phyloP scores from a whole-genome alignment of 2,329 filamentous ascomycete species.

The Colletotrichum tropicale region DNA sequence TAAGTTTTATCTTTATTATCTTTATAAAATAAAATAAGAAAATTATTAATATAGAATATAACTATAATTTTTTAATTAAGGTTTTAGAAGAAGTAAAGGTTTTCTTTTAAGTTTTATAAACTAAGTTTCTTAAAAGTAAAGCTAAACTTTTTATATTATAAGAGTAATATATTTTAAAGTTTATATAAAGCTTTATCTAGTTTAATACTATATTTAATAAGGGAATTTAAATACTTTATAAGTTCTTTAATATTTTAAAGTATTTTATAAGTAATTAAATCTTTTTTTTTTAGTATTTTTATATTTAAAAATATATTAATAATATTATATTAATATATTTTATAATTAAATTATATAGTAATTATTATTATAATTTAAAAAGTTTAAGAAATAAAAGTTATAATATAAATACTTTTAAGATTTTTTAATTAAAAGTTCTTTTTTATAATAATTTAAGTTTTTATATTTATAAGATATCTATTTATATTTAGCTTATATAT shows the following conservation, averaged over 20 bases:
- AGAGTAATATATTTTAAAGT: neutral
- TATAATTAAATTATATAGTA: neutral
- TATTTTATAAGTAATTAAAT: neutral
- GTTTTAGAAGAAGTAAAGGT: accelerated
- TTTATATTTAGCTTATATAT: no score
- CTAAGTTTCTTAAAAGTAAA: accelerated
- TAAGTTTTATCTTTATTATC: no score
- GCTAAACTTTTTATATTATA: neutral
- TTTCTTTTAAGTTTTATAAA: accelerated
- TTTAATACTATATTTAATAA: neutral
- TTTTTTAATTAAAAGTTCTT: accelerated
- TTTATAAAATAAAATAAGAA: no score
- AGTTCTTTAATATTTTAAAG: no score
- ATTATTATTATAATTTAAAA: no score
- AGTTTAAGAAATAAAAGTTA: no score
- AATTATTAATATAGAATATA: no score
- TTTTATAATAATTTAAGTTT: no score
- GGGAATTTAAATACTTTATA: neutral
- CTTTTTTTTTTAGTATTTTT: neutral
- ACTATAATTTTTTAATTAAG: no score
- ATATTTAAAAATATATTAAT: neutral
- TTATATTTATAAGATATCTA: no score
- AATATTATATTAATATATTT: neutral
- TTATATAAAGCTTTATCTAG: neutral
- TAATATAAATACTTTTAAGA: no score